These are phyloP conservation scores for Tuber umbilicatum DNA, from an alignment of 495 filamentous ascomycete species.

Conservation along the genomic window DNA sequence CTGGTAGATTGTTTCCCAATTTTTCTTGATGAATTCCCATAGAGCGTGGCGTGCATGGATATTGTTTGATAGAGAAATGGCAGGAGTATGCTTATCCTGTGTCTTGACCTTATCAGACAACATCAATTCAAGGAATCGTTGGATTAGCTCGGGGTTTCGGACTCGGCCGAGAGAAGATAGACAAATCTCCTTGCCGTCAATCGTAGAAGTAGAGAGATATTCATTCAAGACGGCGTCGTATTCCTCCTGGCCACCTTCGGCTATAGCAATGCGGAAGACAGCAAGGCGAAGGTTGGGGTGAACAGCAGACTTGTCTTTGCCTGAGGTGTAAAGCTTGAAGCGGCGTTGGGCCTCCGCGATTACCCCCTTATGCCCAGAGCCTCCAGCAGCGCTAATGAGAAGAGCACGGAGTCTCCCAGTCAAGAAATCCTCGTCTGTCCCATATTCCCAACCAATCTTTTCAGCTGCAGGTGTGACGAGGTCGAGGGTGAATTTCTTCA, in stretches of 20 bases:
- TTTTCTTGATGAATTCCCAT: slow-evolving; percentile 75
- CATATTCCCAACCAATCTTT: slow-evolving; percentile 77
- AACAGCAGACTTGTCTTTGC: slow-evolving; percentile 60
- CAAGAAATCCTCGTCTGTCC: slow-evolving; percentile 69
- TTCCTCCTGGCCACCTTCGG: slow-evolving; percentile 56
- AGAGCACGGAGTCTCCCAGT: slow-evolving; percentile 71
- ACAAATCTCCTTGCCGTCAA: slow-evolving; percentile 84
- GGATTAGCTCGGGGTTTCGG: slow-evolving; percentile 59
- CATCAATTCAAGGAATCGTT: slow-evolving; percentile 67
- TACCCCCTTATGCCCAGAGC: slow-evolving; percentile 61
- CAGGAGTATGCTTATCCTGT: slow-evolving; percentile 80
- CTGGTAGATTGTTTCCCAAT: slow-evolving; percentile 63
- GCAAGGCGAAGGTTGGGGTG: slow-evolving; percentile 72
- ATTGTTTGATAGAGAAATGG: slow-evolving; percentile 64
- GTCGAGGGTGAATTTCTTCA: slow-evolving; percentile 67
- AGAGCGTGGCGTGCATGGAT: slow-evolving; percentile 59
- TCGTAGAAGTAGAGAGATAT: slow-evolving; percentile 68
- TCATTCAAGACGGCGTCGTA: slow-evolving; percentile 74
- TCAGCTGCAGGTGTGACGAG: slow-evolving; percentile 65
- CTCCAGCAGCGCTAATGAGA: slow-evolving; percentile 66
- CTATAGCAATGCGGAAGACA: slow-evolving; percentile 72
- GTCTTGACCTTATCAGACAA: slow-evolving; percentile 68
- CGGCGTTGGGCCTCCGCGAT: slow-evolving; percentile 63
- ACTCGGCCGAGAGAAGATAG: slow-evolving; percentile 70
- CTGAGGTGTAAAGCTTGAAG: slow-evolving; percentile 66